Conservation (phyloP, 805 yeast genomes). For the Yamadazyma nakazawae region DNA sequence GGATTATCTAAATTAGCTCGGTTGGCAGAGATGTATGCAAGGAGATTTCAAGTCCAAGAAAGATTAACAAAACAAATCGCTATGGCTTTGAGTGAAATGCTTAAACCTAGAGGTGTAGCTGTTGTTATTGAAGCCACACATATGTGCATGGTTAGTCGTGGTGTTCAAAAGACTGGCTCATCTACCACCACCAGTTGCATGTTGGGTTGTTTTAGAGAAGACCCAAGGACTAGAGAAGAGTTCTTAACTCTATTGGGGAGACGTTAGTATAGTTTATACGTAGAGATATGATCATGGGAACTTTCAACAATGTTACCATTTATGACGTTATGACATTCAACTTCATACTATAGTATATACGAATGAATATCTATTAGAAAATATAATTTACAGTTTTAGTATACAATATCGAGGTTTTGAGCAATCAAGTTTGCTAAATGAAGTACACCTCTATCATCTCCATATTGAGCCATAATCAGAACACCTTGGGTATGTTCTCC, state of each 20-base stretch:
- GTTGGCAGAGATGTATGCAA: conserved; percentile 93
- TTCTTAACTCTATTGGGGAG: conserved; percentile 78
- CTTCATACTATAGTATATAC: conserved; percentile 18
- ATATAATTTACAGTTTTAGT: no score
- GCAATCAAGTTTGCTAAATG: conserved; percentile 21
- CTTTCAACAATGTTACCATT: conserved; percentile 18
- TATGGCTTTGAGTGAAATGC: conserved; percentile 85
- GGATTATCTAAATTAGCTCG: conserved; percentile 93
- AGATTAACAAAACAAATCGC: conserved; percentile 96
- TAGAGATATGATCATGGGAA: conserved; percentile 5
- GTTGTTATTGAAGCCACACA: conserved; percentile 97
- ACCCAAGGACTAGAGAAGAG: conserved; percentile 95
- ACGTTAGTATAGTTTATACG: conserved; percentile 25
- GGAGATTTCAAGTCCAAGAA: conserved; percentile 97
- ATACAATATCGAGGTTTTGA: not conserved
- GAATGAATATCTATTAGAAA: conserved; percentile 6
- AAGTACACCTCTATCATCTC: conserved; percentile 68
- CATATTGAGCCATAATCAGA: conserved; percentile 83
- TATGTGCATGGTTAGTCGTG: conserved; percentile 99
- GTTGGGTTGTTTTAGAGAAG: conserved; percentile 93
- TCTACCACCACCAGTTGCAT: conserved; percentile 93
- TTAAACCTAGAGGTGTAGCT: conserved; percentile 95
- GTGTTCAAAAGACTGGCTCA: conserved; percentile 93
- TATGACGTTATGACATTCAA: conserved; percentile 34
- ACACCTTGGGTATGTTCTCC: conserved; percentile 47